Conservation (phyloP, 1,139 yeast genomes). For the Blastobotrys elegans region DNA sequence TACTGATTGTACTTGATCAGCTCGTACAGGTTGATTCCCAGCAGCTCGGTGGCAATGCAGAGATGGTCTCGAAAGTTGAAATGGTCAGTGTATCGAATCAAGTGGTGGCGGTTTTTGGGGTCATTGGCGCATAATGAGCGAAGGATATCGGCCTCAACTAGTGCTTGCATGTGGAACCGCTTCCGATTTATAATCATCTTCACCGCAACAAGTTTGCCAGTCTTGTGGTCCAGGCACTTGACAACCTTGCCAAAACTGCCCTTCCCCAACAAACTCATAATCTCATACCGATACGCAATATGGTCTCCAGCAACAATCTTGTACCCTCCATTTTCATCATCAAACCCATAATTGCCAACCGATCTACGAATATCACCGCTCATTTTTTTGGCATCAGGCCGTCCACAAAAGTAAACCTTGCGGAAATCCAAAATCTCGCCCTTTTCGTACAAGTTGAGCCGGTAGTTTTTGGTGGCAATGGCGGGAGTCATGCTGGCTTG, state of each 20-base stretch:
- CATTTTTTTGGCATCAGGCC: constrained; percentile 30
- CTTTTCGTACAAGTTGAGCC: constrained; percentile 42
- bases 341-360: constrained; percentile 60
- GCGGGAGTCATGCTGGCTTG: constrained; percentile 26
- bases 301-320: constrained; percentile 59
- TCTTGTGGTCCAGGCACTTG: constrained; percentile 64
- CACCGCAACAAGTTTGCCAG: constrained; percentile 55
- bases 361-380: constrained; percentile 41
- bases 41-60: constrained; percentile 71
- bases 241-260: constrained; percentile 86
- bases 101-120: constrained; percentile 38
- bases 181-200: constrained; percentile 73
- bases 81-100: constrained; percentile 59
- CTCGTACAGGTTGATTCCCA: constrained; percentile 65
- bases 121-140: constrained; percentile 46
- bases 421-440: constrained; percentile 46
- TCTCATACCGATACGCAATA: constrained; percentile 68
- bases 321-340: constrained; percentile 64
- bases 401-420: constrained; percentile 40
- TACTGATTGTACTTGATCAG: constrained; percentile 56
- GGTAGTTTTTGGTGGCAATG: constrained; percentile 22
- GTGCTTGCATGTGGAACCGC: constrained; percentile 73
- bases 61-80: constrained; percentile 79
- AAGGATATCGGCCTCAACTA: constrained; percentile 69
- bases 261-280: constrained; percentile 56